These are phyloP conservation scores for Coniochaeta sp. DNA, from an alignment of 2,329 filamentous ascomycete genomes.

Conservation along the genomic window DNA sequence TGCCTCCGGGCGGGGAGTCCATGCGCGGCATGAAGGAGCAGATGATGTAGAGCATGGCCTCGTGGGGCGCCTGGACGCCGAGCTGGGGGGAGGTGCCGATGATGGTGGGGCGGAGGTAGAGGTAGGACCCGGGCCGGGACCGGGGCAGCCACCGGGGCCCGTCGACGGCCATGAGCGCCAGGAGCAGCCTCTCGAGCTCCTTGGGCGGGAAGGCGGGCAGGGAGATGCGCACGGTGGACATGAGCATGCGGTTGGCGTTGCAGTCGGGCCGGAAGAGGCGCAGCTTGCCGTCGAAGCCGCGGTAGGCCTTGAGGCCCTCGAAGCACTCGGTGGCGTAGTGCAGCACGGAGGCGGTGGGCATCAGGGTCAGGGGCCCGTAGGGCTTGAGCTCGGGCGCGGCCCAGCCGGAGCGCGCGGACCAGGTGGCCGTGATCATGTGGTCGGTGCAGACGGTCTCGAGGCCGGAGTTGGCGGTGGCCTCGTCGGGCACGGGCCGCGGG, in stretches of 20 bases:
- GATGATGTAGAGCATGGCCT: slow-evolving; percentile 87
- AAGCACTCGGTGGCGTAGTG: slow-evolving; percentile 92
- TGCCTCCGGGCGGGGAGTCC: slow-evolving; percentile 43
- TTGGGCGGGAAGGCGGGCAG: slow-evolving; percentile 65
- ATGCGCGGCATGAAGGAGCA: slow-evolving; percentile 53
- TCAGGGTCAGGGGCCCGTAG: slow-evolving; percentile 69
- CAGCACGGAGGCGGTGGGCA: slow-evolving; percentile 72
- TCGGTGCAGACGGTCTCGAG: slow-evolving; percentile 61
- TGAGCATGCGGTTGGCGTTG: slow-evolving; percentile 60
- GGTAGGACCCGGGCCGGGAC: slow-evolving; percentile 57
- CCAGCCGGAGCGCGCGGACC: slow-evolving; percentile 64
- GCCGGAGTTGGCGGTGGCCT: slow-evolving; percentile 37
- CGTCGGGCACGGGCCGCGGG: slow-evolving; percentile 45
- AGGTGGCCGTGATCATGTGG: slow-evolving; percentile 76
- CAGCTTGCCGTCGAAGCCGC: slow-evolving; percentile 66
- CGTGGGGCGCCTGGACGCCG: slow-evolving; percentile 69
- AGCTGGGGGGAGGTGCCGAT: slow-evolving; percentile 77
- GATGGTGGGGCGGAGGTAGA: slow-evolving; percentile 82
- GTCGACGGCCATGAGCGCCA: slow-evolving; percentile 64
- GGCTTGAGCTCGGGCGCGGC: slow-evolving; percentile 64
- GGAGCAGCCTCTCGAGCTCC: slow-evolving; percentile 68
- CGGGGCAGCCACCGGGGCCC: slow-evolving; percentile 73
- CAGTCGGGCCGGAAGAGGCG: slow-evolving; percentile 70
- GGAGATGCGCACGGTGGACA: slow-evolving; percentile 58
- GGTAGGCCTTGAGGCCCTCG: slow-evolving; percentile 76